Evolutionary conservation across 2,329 filamentous ascomycete genomes (phyloP).

Genomic region (Periconia sp.): DNA sequence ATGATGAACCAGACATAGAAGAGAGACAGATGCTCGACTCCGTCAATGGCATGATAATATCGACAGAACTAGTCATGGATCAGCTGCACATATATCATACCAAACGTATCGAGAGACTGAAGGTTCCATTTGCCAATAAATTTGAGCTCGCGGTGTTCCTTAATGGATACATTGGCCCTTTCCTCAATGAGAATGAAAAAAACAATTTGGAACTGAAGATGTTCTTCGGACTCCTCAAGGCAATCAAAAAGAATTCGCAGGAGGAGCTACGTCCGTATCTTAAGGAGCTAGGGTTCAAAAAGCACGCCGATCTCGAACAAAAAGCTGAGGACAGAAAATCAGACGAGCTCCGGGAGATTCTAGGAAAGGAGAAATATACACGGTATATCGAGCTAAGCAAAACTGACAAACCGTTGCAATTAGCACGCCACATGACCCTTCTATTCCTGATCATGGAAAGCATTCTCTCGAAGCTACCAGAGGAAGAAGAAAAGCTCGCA

Average conservation of each 20-base stretch:
- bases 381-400: not conserved
- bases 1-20: not conserved
- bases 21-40: conserved; percentile 5
- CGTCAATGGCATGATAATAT: not conserved
- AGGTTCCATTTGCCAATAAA: not conserved
- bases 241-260: not conserved
- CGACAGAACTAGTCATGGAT: not conserved
- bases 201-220: not conserved
- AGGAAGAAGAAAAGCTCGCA: not conserved
- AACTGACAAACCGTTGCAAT: not conserved
- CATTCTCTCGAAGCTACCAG: not conserved
- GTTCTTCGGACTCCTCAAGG: not conserved
- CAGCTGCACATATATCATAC: conserved; percentile 6
- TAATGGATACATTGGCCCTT: not conserved
- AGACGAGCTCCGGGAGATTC: not conserved
- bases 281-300: not conserved
- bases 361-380: not conserved
- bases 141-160: not conserved
- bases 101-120: not conserved
- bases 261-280: not conserved
- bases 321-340: no score
- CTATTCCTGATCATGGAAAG: not conserved
- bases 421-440: not conserved
- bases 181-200: not conserved
- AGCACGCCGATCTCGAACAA: not conserved